Base-by-base conservation (phyloP, 148 eudicot species). In the Beta vulgaris region DNA sequence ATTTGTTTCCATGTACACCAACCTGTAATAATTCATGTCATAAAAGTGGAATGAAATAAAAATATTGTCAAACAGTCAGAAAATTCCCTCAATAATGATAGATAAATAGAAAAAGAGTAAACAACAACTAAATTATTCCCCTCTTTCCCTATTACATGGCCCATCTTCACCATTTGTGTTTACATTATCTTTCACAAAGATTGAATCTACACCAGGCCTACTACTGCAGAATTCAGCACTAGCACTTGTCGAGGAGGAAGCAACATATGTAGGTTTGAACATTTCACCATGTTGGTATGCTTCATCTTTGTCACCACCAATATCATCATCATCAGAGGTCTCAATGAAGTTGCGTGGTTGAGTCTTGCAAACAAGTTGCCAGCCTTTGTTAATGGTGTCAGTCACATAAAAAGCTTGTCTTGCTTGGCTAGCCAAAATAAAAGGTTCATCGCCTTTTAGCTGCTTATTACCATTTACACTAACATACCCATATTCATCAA, bases 361-460 rank as follows among this genome's bases (percentile, higher is more conserved):
- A 9, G 59, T 29, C 39, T 69, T 69, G 8, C 34, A 29, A 9
- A 69, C 73, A 1, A 69, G 40, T 7, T 69, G 58, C 65, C 65
- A 72, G 3, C 75, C 75, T 55, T 72, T 72, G 3, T 55, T 58
- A 1, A 72, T 37, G 14, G 4, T 43, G 58, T 72, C 75, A 11
- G 14, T 15, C 11, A 37, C 75, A 57, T 72, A 72, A 36, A 72
- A 72, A 6, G 39, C 75, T 21, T 72, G 75, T n/a, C 64, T 37
- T 14, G 25, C 75, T 72, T 72, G 65, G 29, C 35, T 72, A 8
- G 64, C 65, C 10, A 72, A 59, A 29, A 73, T 32, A 57, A 55
- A 72, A 10, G 34, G n/a, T 16, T 55, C 59, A 46, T 49, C 29
- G 16, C 40, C 15, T 8, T 46, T 16, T 9, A 29, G 19, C 9